phyloP scores from a whole-genome alignment of 257 asterid genomes.

The Solanum virginianum region DNA sequence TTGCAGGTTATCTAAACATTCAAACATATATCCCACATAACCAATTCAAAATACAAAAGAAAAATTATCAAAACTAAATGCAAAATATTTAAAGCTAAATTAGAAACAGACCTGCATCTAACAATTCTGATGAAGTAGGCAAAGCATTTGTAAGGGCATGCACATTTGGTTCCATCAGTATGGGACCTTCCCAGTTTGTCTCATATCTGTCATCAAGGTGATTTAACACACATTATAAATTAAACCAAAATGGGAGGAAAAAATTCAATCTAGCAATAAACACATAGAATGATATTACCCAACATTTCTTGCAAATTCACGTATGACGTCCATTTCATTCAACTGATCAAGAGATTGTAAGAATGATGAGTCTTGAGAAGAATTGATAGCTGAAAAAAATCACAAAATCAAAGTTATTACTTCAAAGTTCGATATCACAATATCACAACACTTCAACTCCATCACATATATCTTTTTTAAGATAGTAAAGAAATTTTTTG shows the following conservation, averaged over 20 bases:
- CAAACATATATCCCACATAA: not conserved
- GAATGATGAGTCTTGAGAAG: no score
- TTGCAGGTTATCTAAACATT: not conserved
- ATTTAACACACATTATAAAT: not conserved
- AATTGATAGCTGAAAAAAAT: no score
- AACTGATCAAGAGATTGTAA: no score
- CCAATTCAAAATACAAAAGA: not conserved
- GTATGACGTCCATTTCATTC: no score
- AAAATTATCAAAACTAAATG: not conserved
- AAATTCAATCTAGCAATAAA: not conserved
- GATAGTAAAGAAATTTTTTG: no score
- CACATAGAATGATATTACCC: constrained; percentile 13
- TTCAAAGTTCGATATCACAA: no score
- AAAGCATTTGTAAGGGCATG: not conserved
- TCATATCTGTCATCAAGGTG: not conserved
- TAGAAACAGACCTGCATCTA: not conserved
- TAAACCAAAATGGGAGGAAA: not conserved
- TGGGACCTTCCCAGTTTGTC: not conserved
- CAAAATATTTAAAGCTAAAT: not conserved
- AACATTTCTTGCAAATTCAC: no score
- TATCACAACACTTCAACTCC: no score
- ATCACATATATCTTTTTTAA: no score
- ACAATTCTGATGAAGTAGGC: not conserved
- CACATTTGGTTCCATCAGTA: not conserved
- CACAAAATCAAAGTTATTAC: not conserved